phyloP scores from a whole-genome alignment of 768 basidiomycete species.

The Lactarius vividus region DNA sequence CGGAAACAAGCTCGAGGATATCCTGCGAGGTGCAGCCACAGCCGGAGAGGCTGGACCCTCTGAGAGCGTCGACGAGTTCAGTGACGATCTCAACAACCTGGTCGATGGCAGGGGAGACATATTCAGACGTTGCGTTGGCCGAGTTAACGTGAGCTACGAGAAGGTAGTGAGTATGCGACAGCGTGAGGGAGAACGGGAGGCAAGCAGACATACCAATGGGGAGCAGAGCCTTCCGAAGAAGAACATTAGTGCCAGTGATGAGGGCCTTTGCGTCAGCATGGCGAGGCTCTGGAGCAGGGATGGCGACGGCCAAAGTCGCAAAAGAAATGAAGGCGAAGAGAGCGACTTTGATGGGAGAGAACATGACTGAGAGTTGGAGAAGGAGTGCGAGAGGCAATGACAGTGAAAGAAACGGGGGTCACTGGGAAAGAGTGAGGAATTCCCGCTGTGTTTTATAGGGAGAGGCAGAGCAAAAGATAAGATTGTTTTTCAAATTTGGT shows the following conservation, averaged over 20 bases:
- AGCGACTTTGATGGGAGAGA: conserved; percentile 9
- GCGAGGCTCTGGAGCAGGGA: background rate
- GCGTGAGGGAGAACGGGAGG: background rate
- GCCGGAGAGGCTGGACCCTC: background rate
- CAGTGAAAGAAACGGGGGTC: background rate
- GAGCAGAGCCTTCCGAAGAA: background rate
- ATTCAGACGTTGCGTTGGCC: conserved; percentile 1
- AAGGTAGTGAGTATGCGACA: background rate
- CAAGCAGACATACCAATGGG: conserved; percentile 6
- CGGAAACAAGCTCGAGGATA: background rate
- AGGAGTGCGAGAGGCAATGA: background rate
- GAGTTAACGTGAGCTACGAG: background rate
- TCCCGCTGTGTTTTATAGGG: background rate
- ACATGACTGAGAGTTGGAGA: background rate
- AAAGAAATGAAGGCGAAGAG: conserved; percentile 13
- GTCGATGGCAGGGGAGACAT: background rate
- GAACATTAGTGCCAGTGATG: background rate
- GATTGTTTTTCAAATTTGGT: background rate
- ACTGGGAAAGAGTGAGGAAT: conserved; percentile 4
- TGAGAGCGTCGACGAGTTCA: background rate
- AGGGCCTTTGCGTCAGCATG: background rate
- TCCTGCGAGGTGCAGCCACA: conserved; percentile 10
- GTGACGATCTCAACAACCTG: background rate
- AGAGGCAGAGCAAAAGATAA: background rate
- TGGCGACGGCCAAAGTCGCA: conserved; percentile 9